Evolutionary conservation across 345 rosid species (phyloP).

Genomic region (Aurinia saxatilis): DNA sequence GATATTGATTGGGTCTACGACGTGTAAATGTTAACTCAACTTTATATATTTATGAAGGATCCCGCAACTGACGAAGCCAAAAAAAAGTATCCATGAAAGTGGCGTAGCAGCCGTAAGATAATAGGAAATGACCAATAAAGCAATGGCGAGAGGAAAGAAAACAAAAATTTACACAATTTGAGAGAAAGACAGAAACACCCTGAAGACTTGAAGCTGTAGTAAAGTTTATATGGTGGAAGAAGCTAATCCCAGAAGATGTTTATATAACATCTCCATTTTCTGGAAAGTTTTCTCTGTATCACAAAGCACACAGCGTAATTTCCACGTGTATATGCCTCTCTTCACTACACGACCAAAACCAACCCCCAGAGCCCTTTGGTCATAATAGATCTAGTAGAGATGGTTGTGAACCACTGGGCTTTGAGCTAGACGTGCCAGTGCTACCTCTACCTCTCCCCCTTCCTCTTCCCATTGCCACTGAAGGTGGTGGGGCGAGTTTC

Average conservation of each 20-base stretch:
- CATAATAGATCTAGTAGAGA: constrained; percentile 68
- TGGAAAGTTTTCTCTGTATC: background rate
- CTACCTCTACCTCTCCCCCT: constrained; percentile 56
- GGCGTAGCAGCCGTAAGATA: background rate
- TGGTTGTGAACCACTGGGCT: constrained; percentile 45
- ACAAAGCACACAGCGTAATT: background rate
- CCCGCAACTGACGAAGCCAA: background rate
- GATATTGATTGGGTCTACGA: too few relatives aligned
- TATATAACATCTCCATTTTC: constrained; percentile 7
- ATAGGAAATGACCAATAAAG: background rate
- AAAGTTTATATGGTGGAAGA: constrained; percentile 8
- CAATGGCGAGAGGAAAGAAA: background rate
- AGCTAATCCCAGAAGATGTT: constrained; percentile 7
- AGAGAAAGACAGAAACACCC: background rate
- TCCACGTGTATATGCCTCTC: constrained; percentile 3
- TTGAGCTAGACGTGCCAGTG: constrained; percentile 28
- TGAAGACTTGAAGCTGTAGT: background rate
- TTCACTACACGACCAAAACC: background rate
- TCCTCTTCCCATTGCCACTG: constrained; percentile 65
- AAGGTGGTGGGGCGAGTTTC: constrained; percentile 91
- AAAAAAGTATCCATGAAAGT: background rate
- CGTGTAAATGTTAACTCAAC: background rate
- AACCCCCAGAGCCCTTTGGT: background rate
- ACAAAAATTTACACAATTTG: constrained; percentile 1
- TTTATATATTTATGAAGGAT: background rate